Conservation (phyloP, 805 yeast genomes). For the Schizosaccharomyces pombe region DNA sequence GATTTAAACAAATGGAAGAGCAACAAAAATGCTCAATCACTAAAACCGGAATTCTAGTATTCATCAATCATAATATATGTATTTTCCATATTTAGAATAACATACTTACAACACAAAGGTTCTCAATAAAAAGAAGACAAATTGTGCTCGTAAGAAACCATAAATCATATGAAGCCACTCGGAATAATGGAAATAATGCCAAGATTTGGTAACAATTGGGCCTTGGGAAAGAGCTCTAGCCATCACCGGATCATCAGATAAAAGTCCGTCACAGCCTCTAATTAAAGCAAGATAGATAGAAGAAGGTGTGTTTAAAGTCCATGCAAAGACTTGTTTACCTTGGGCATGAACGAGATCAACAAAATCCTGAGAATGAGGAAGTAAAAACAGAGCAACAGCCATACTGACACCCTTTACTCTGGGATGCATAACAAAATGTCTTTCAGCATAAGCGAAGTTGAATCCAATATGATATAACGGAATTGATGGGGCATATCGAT, state of each 20-base stretch:
- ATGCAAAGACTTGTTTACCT: slow-evolving; percentile 24
- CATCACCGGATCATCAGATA: slow-evolving; percentile 1
- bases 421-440: slow-evolving; percentile 6
- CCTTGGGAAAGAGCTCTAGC: neutral
- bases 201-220: neutral
- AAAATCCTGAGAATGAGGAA: slow-evolving; percentile 7
- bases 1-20: no score
- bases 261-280: neutral
- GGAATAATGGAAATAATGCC: neutral
- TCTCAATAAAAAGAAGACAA: neutral
- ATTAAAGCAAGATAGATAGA: neutral
- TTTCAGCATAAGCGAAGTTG: slow-evolving; percentile 6
- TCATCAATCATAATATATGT: no score
- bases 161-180: neutral
- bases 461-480: slow-evolving; percentile 14
- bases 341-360: slow-evolving; percentile 23
- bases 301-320: slow-evolving; percentile 27
- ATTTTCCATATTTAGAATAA: no score
- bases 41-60: no score
- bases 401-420: slow-evolving; percentile 7
- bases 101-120: neutral
- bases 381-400: slow-evolving; percentile 12
- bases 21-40: no score
- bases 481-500: slow-evolving; percentile 8
- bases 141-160: neutral